Evolutionary conservation across 306 rosid species (phyloP), one percentile per base, ranked within the genome.

Genomic region (Erythrophleum fordii): DNA sequence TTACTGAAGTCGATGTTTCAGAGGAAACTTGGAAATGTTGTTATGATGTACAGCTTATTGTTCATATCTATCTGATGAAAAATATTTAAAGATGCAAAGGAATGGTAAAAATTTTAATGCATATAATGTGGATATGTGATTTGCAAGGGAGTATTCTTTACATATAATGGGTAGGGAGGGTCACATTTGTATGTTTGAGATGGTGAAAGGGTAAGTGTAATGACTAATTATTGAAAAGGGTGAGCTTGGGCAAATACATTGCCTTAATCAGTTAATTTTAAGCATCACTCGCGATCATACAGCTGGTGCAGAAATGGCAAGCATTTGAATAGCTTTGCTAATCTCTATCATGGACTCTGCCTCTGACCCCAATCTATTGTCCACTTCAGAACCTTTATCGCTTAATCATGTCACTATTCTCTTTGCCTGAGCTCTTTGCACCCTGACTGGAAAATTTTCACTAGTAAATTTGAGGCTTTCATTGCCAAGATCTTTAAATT

Each of bases 11-110:
- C 46, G 17, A 68, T 68, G 52, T 55, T 62, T 69, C 28, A 49
- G 49, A 13, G 23, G 67, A 81, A 68, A 29, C 53, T 39, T 53
- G 61, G 72, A 48, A 44, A 9, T 31, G 56, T 39, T 68, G 44
- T 25, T 73, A 35, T 67, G 41, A 41, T 52, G 25, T 45, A 8
- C 37, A 14, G 73, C 28, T 69, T 76, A 46, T 60, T 34, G 2
- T 60, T 80, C 72, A 73, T 73, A 39, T 41, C 53, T 66, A 65
- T n/a, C 26, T 31, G 45, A 4, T 18, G 25, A 25, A 44, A 23
- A 26, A 14, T 59, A 48, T 49, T 35, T 22, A 71, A 79, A 16
- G 25, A 55, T 22, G 62, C 14, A 20, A 51, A 1, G 8, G 58
- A 10, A 51, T 51, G 14, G 62, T 25, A 18, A 51, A 16, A 18